Conservation (phyloP, 2,329 filamentous ascomycete species). For the Penicillium rolfsii region DNA sequence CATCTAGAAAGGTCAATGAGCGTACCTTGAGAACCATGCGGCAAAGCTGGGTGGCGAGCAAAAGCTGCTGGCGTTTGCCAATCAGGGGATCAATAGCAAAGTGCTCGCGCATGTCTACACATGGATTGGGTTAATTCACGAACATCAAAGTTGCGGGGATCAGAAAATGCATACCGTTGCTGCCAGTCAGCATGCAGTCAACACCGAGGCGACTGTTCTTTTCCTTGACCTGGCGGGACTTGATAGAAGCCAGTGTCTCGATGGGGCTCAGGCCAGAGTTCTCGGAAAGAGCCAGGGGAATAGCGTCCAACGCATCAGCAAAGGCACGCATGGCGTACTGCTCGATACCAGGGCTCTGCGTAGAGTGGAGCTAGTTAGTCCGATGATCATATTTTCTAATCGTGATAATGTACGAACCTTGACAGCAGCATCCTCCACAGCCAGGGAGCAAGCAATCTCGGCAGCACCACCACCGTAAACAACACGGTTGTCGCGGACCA, state of each 20-base stretch:
- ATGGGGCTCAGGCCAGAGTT: constrained; percentile 97
- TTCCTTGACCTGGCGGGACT: constrained; percentile 94
- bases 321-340: constrained; percentile 99
- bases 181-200: constrained; percentile 95
- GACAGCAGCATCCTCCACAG: constrained; percentile 91
- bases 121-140: constrained; percentile 13
- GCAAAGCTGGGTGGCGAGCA: constrained; percentile 95
- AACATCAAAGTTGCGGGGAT: background rate
- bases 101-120: constrained; percentile 88
- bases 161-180: constrained; percentile 64
- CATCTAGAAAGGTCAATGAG: background rate
- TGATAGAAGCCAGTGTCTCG: constrained; percentile 90
- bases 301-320: constrained; percentile 86
- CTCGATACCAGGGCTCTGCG: constrained; percentile 85
- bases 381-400: background rate
- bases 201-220: constrained; percentile 80
- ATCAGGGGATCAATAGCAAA: constrained; percentile 99
- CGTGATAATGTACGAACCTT: constrained; percentile 55
- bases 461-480: constrained; percentile 97
- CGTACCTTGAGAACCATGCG: constrained; percentile 92
- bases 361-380: constrained; percentile 12
- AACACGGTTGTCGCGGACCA: constrained; percentile 93
- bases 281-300: constrained; percentile 95
- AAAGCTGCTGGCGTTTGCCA: constrained; percentile 94
- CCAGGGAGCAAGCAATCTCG: constrained; percentile 94